phyloP scores from a whole-genome alignment of 2,329 filamentous ascomycete species.

The Alternaria viburni region DNA sequence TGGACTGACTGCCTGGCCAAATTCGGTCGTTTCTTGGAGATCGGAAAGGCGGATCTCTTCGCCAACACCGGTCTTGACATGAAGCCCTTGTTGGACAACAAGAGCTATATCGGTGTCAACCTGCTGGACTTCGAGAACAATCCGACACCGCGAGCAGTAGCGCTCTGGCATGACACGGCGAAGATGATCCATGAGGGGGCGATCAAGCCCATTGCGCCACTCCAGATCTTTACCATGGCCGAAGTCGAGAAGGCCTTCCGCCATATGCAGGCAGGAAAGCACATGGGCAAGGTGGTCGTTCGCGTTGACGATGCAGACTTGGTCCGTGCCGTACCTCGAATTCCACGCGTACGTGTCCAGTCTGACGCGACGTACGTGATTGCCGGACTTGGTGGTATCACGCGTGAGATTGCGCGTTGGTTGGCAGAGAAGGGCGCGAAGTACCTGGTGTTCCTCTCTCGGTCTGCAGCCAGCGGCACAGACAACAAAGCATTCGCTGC shows the following conservation, averaged over 20 bases:
- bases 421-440: conserved; percentile 25
- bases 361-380: conserved; percentile 28
- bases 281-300: conserved; percentile 52
- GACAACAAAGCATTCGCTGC: conserved; percentile 2
- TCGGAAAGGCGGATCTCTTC: conserved; percentile 16
- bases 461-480: conserved; percentile 7
- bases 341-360: conserved; percentile 3
- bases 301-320: conserved; percentile 24
- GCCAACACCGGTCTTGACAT: conserved; percentile 22
- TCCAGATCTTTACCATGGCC: conserved; percentile 6
- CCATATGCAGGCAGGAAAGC: conserved; percentile 39
- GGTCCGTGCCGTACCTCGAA: conserved; percentile 2
- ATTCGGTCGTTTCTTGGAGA: conserved; percentile 39
- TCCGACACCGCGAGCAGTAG: neutral
- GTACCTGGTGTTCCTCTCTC: conserved; percentile 27
- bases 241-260: conserved; percentile 12
- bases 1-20: conserved; percentile 34
- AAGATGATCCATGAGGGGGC: conserved; percentile 3
- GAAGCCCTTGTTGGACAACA: conserved; percentile 12
- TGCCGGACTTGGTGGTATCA: conserved; percentile 28
- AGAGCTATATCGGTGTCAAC: conserved; percentile 9
- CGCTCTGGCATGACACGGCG: neutral
- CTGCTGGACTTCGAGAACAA: conserved; percentile 6
- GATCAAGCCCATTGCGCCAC: conserved; percentile 6
- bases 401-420: conserved; percentile 24